Conservation (phyloP, 2,329 filamentous ascomycete species). For the Cryphonectria naterciae region DNA sequence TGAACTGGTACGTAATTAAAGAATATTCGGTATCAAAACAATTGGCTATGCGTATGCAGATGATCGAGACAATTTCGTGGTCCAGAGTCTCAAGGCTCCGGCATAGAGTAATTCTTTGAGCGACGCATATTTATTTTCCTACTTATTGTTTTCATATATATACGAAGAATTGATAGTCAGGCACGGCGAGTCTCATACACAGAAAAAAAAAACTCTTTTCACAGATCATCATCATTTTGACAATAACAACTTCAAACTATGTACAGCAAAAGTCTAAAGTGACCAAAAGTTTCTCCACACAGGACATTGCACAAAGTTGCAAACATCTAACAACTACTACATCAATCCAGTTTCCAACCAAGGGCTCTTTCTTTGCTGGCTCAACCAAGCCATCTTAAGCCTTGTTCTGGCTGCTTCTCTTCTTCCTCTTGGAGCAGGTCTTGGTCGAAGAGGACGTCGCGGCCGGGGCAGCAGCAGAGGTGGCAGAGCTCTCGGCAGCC, state of each 20-base stretch:
- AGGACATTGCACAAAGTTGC: not conserved
- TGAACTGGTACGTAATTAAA: not conserved
- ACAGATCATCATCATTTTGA: not conserved
- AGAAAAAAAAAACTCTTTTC: not conserved
- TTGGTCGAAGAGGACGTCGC: conserved; percentile 3
- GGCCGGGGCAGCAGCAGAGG: conserved; percentile 10
- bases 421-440: conserved; percentile 23
- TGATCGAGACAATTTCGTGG: too few relatives aligned
- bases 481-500: conserved; percentile 17
- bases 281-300: not conserved
- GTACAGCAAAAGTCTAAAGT: conserved; percentile 10
- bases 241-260: conserved; percentile 13
- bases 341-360: not conserved
- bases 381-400: not conserved
- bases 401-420: conserved; percentile 12
- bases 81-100: too few relatives aligned
- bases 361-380: not conserved
- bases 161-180: not conserved
- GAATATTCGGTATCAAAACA: too few relatives aligned
- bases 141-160: not conserved
- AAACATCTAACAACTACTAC: not conserved
- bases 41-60: too few relatives aligned
- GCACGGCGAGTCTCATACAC: not conserved
- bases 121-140: not conserved
- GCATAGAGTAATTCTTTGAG: not conserved